A percentile compares a stretch with the other conserved stretches of the same genome.
Conservation (phyloP, 2,329 filamentous ascomycete genomes). For the Neopestalotiopsis sp. region DNA sequence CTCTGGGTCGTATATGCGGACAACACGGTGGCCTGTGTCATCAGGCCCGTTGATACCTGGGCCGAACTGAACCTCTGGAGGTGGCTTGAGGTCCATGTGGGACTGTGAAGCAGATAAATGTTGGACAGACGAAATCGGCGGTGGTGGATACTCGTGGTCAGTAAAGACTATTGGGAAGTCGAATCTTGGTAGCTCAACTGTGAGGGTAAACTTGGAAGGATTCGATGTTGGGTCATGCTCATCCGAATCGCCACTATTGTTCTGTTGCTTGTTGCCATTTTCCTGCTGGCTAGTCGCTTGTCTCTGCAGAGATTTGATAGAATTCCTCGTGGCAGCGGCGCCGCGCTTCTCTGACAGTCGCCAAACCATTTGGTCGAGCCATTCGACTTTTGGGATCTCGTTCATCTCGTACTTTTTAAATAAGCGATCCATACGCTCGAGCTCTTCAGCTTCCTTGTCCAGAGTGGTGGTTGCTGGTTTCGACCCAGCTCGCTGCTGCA, state of each 20-base stretch:
- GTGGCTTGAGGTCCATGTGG: slow-evolving; percentile 75
- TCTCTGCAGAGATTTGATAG: slow-evolving; percentile 62
- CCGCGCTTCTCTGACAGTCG: slow-evolving; percentile 83
- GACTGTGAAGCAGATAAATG: slow-evolving; percentile 67
- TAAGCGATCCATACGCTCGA: slow-evolving; percentile 85
- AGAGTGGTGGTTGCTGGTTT: slow-evolving; percentile 55
- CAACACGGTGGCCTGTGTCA: slow-evolving; percentile 62
- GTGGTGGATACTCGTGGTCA: slow-evolving; percentile 88
- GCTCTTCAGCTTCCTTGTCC: slow-evolving; percentile 79
- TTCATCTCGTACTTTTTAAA: slow-evolving; percentile 99
- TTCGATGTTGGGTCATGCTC: slow-evolving; percentile 47
- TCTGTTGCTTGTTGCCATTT: slow-evolving; percentile 34
- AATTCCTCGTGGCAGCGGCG: slow-evolving; percentile 66
- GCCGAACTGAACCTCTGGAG: slow-evolving; percentile 87
- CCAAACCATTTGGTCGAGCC: slow-evolving; percentile 95
- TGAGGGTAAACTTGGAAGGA: slow-evolving; percentile 74
- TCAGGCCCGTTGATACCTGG: slow-evolving; percentile 81
- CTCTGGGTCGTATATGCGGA: slow-evolving; percentile 92
- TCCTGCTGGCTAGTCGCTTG: slow-evolving; percentile 41
- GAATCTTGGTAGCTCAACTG: slow-evolving; percentile 91
- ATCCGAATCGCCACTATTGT: slow-evolving; percentile 34
- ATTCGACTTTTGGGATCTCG: slow-evolving; percentile 89
- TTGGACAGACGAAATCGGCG: slow-evolving; percentile 78
- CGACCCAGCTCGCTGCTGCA: slow-evolving; percentile 57
- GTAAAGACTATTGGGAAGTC: slow-evolving; percentile 96